Conservation (phyloP, 202 grass and related monocot genomes). For the Sporobolus alterniflorus region DNA sequence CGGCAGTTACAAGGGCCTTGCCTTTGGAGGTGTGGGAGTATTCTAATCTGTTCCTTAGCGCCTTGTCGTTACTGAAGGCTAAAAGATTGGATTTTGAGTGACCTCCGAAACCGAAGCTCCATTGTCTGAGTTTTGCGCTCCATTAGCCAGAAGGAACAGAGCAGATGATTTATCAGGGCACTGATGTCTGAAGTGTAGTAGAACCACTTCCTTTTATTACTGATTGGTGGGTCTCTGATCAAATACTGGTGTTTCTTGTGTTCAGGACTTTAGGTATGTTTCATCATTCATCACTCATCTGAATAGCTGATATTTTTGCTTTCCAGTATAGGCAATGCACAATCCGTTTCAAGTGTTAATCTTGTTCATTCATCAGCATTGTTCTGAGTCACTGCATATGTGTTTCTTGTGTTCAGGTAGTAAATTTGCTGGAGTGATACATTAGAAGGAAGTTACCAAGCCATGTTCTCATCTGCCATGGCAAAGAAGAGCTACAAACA, state of each 20-base stretch:
- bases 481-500: slow-evolving; percentile 57
- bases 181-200: not conserved
- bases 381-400: not conserved
- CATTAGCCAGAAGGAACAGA: not conserved
- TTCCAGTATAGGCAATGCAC: not conserved
- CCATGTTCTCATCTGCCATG: slow-evolving; percentile 61
- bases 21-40: slow-evolving; percentile 20
- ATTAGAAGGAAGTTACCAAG: slow-evolving; percentile 29
- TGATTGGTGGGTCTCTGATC: slow-evolving; percentile 18
- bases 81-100: not conserved
- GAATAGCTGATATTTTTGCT: not conserved
- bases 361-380: slow-evolving; percentile 10
- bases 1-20: slow-evolving; percentile 31
- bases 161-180: slow-evolving; percentile 11
- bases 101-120: not conserved
- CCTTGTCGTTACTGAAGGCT: not conserved
- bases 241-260: not conserved
- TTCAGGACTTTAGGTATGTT: not conserved
- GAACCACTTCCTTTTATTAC: not conserved
- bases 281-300: slow-evolving; percentile 5
- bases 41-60: not conserved
- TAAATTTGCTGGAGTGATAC: slow-evolving; percentile 15
- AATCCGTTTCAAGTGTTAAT: not conserved
- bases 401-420: slow-evolving; percentile 37
- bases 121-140: not conserved